Evolutionary conservation across 768 basidiomycete genomes (phyloP).

Genomic region (Suillus placidus): DNA sequence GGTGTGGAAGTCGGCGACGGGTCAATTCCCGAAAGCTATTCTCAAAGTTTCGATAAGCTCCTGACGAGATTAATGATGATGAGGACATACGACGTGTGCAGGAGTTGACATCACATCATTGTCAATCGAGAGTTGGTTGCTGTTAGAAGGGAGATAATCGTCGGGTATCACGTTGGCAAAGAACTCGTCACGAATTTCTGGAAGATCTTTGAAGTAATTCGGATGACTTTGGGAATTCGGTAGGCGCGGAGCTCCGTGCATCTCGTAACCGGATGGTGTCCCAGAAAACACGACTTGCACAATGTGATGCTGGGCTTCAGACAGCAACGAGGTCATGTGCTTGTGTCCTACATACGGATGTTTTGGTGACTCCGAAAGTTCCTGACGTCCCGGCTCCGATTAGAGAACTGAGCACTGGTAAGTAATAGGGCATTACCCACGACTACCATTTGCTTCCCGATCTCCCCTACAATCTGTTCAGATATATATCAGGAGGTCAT

Average conservation of each 20-base stretch:
- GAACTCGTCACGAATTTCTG: conserved; percentile 2
- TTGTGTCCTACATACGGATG: not conserved
- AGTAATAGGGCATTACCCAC: conserved; percentile 20
- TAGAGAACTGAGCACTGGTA: not conserved
- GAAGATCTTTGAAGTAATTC: conserved; percentile 6
- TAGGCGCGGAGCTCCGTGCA: not conserved
- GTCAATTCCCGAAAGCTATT: not conserved
- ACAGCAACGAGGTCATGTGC: not conserved
- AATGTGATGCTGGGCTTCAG: conserved; percentile 4
- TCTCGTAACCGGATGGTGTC: not conserved
- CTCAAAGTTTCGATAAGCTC: not conserved
- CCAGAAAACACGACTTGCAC: conserved; percentile 5
- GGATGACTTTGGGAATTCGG: not conserved
- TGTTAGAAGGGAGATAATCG: not conserved
- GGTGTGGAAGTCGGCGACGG: not conserved
- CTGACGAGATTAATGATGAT: not conserved
- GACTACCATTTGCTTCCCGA: conserved; percentile 50
- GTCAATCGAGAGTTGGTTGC: not conserved
- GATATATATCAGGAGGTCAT: not conserved
- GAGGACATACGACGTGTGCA: not conserved
- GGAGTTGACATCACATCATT: not conserved
- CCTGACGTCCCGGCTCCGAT: not conserved
- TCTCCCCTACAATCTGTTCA: conserved; percentile 48
- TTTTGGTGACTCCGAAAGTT: conserved; percentile 3
- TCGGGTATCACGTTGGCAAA: not conserved